A percentile compares a stretch with the other conserved stretches of the same genome.
phyloP scores from a whole-genome alignment of 805 yeast genomes.

The Lipomyces lipofer region DNA sequence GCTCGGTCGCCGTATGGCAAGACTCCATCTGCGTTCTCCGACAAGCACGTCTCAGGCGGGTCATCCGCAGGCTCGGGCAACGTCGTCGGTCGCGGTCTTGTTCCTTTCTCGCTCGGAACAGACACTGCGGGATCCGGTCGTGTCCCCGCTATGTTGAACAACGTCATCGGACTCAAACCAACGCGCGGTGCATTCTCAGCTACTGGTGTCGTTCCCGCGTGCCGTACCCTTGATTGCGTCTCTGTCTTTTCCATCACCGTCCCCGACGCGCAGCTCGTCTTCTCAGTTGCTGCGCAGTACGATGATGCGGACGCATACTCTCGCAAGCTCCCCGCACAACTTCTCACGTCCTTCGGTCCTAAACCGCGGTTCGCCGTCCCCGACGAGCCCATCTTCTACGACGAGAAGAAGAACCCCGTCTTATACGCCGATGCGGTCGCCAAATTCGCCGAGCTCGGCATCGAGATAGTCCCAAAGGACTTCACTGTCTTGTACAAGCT shows the following conservation, averaged over 20 bases:
- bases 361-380: slow-evolving; percentile 79
- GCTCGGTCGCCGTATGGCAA: slow-evolving; percentile 93
- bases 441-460: slow-evolving; percentile 54
- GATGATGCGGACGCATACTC: slow-evolving; percentile 82
- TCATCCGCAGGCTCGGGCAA: slow-evolving; percentile 96
- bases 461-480: slow-evolving; percentile 62
- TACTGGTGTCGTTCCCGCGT: slow-evolving; percentile 94
- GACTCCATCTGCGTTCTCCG: slow-evolving; percentile 75
- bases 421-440: slow-evolving; percentile 65
- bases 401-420: slow-evolving; percentile 73
- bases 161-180: slow-evolving; percentile 89
- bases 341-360: slow-evolving; percentile 57
- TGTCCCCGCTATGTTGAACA: slow-evolving; percentile 94
- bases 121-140: slow-evolving; percentile 99
- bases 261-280: slow-evolving; percentile 78
- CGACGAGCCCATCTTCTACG: slow-evolving; percentile 69
- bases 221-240: slow-evolving; percentile 90
- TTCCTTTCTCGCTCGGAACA: slow-evolving; percentile 87
- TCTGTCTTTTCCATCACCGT: slow-evolving; percentile 78
- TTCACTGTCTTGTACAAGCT: slow-evolving; percentile 74
- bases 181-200: slow-evolving; percentile 86
- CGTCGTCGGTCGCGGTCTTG: slow-evolving; percentile 85
- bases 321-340: slow-evolving; percentile 67
- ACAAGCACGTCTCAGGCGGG: slow-evolving; percentile 87
- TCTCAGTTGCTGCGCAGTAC: slow-evolving; percentile 67